A percentile compares a stretch with the other conserved stretches of the same genome.
phyloP scores from a whole-genome alignment of 176 grass and related monocot genomes.

The Eremochloa ophiuroides region DNA sequence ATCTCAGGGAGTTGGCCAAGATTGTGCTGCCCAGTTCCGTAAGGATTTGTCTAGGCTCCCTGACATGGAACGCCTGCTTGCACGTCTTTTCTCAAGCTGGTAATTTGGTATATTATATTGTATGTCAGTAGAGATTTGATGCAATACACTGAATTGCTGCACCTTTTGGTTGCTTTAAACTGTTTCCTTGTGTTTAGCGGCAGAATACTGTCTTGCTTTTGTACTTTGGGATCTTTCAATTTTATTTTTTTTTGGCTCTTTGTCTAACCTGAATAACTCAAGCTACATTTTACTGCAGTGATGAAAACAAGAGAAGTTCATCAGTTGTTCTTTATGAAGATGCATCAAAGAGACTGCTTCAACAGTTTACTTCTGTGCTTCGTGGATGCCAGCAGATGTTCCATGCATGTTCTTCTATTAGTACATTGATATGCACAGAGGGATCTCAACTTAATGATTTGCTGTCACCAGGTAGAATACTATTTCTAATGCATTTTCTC shows the following conservation, averaged over 20 bases:
- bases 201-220: slow-evolving; percentile 4
- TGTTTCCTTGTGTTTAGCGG: slow-evolving; percentile 1
- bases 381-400: slow-evolving; percentile 82
- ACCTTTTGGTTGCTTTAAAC: slow-evolving; percentile 15
- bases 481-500: not conserved
- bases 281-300: slow-evolving; percentile 36
- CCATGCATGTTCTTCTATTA: slow-evolving; percentile 66
- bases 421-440: slow-evolving; percentile 29
- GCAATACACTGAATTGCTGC: slow-evolving; percentile 1
- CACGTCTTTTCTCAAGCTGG: slow-evolving; percentile 81
- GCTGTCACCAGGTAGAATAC: slow-evolving; percentile 65
- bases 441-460: slow-evolving; percentile 77
- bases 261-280: slow-evolving; percentile 3
- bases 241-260: not conserved
- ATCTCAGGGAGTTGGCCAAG: slow-evolving; percentile 64
- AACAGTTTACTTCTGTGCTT: slow-evolving; percentile 71
- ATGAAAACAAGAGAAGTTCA: slow-evolving; percentile 54
- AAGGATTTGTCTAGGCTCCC: slow-evolving; percentile 72
- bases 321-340: slow-evolving; percentile 93
- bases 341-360: slow-evolving; percentile 84
- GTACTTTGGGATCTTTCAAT: slow-evolving; percentile 7
- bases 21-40: slow-evolving; percentile 53
- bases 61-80: slow-evolving; percentile 90
- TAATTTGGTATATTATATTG: slow-evolving; percentile 43
- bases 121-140: slow-evolving; percentile 14